Evolutionary conservation across 768 basidiomycete species (phyloP).

Genomic region (Lactarius vividus): DNA sequence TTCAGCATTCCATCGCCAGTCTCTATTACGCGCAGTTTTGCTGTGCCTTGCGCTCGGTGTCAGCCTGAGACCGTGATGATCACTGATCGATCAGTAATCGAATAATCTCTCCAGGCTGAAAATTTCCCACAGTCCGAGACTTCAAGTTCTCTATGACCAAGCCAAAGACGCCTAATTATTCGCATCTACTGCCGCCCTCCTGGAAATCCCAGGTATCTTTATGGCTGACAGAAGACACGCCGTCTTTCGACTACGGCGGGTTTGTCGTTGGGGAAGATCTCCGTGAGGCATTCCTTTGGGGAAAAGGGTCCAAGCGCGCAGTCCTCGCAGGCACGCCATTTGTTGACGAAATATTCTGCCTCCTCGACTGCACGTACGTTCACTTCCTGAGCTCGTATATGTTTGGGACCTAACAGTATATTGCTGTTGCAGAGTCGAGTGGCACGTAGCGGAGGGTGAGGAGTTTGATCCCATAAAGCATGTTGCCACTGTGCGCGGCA

Average conservation of each 20-base stretch:
- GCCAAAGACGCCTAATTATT: conserved; percentile 31
- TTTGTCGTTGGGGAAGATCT: conserved; percentile 49
- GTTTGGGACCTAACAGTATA: not conserved
- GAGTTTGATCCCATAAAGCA: conserved; percentile 76
- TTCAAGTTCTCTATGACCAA: not conserved
- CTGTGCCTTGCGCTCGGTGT: too few species aligned
- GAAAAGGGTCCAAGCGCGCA: conserved; percentile 77
- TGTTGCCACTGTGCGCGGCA: conserved; percentile 88
- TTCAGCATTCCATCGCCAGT: too few species aligned
- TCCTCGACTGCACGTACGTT: conserved; percentile 85
- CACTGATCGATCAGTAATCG: too few species aligned
- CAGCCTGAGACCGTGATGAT: too few species aligned
- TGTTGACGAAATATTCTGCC: conserved; percentile 87
- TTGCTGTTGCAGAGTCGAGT: conserved; percentile 68
- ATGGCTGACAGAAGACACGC: conserved; percentile 93
- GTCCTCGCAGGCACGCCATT: conserved; percentile 95
- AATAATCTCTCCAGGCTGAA: too few species aligned
- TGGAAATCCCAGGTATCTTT: conserved; percentile 79
- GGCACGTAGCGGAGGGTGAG: conserved; percentile 87
- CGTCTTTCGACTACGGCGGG: conserved; percentile 80
- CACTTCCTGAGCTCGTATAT: too few species aligned
- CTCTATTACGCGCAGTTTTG: too few species aligned
- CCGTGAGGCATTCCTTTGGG: conserved; percentile 84
- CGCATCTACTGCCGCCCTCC: conserved; percentile 86
- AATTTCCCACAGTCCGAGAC: not conserved